Evolutionary conservation across 1,284 basidiomycete genomes (phyloP).

Genomic region (Ceratobasidium sp.): DNA sequence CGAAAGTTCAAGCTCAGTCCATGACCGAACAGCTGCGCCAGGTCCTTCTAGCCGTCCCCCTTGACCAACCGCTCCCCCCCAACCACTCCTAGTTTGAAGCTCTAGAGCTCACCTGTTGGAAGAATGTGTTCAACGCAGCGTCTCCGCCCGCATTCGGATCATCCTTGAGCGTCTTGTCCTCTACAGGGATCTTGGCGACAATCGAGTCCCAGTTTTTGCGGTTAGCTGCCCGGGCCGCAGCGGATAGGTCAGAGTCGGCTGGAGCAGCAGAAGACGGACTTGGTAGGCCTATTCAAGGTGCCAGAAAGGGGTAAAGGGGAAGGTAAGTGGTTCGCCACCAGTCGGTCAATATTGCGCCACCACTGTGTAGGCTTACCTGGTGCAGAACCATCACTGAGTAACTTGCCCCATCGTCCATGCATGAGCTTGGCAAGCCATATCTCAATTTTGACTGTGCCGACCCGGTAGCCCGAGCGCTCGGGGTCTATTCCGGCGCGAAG

Average conservation of each 20-base stretch:
- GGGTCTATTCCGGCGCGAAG: conserved; percentile 81
- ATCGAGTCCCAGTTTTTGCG: conserved; percentile 81
- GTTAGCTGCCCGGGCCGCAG: conserved; percentile 46
- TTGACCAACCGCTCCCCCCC: neutral
- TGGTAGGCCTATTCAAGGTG: neutral
- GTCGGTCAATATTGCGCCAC: conserved; percentile 46
- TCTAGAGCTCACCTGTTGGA: conserved; percentile 61
- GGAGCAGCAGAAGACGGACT: conserved; percentile 18
- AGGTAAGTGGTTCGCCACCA: conserved; percentile 47
- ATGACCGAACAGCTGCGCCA: neutral
- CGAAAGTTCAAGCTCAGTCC: neutral
- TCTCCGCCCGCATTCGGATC: conserved; percentile 87
- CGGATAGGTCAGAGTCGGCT: conserved; percentile 4
- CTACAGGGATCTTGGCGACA: conserved; percentile 71
- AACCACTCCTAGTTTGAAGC: neutral
- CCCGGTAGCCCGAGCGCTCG: conserved; percentile 65
- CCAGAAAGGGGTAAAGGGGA: conserved; percentile 11
- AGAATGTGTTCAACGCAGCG: conserved; percentile 74
- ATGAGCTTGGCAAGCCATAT: conserved; percentile 68
- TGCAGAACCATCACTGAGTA: conserved; percentile 53
- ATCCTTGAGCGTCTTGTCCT: conserved; percentile 64
- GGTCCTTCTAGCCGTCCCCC: neutral
- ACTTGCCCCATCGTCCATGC: conserved; percentile 73
- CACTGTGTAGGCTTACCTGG: conserved; percentile 9
- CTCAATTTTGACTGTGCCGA: conserved; percentile 86